These are phyloP conservation scores for Pythium grandisporangium DNA, from an alignment of 352 stramenopile species.

Conservation along the genomic window DNA sequence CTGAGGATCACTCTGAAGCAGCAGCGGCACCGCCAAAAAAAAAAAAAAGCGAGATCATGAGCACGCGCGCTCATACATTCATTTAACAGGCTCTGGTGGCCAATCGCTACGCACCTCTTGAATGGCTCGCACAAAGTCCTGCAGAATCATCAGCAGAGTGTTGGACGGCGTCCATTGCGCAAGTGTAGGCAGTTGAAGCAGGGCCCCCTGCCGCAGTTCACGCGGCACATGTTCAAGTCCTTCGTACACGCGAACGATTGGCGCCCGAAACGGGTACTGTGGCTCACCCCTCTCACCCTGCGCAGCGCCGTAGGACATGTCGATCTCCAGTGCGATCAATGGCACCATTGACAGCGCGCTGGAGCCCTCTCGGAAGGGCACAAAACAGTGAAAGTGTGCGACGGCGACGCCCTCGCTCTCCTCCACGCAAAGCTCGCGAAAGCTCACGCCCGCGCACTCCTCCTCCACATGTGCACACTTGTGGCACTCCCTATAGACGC, in stretches of 20 bases:
- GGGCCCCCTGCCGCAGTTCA: conserved; percentile 30
- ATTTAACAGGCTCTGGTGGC: too few relatives aligned
- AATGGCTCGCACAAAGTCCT: conserved; percentile 54
- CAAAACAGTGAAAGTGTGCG: conserved; percentile 63
- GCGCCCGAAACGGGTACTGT: conserved; percentile 56
- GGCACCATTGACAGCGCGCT: conserved; percentile 56
- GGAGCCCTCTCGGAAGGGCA: conserved; percentile 65
- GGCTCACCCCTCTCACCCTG: conserved; percentile 16
- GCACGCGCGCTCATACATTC: too few relatives aligned
- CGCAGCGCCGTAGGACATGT: conserved; percentile 39
- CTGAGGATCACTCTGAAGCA: conserved; percentile 20
- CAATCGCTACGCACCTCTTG: conserved; percentile 37
- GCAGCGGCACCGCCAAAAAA: not conserved
- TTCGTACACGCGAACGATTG: conserved; percentile 30
- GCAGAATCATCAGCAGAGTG: conserved; percentile 58
- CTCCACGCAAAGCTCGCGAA: conserved; percentile 37
- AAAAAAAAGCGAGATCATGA: not conserved
- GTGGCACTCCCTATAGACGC: conserved; percentile 62
- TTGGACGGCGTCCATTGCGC: conserved; percentile 68
- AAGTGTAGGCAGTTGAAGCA: conserved; percentile 43
- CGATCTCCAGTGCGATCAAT: conserved; percentile 37
- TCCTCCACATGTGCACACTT: conserved; percentile 27
- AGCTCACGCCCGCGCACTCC: conserved; percentile 29
- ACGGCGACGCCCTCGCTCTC: conserved; percentile 31
- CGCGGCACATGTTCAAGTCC: conserved; percentile 40